Evolutionary conservation across 2,329 filamentous ascomycete species (phyloP).

Genomic region (Mariannaea sp.): DNA sequence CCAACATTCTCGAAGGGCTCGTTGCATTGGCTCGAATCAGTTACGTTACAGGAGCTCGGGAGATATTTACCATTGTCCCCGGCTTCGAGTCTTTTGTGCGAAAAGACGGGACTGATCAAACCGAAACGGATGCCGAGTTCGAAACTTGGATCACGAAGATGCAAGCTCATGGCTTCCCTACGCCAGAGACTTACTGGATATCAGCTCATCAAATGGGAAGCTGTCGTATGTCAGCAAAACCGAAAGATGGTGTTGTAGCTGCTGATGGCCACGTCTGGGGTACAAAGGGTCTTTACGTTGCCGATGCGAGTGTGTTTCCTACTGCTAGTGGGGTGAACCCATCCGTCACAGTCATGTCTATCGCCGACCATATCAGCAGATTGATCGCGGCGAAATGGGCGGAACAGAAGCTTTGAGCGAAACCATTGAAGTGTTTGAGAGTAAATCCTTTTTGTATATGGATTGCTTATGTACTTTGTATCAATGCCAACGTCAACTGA

Average conservation of each 20-base stretch:
- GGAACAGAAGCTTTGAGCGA: neutral
- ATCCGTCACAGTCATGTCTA: conserved; percentile 73
- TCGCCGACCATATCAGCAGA: conserved; percentile 49
- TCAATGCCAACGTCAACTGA: neutral
- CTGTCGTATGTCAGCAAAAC: conserved; percentile 65
- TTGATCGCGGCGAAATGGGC: neutral
- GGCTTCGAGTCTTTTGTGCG: conserved; percentile 64
- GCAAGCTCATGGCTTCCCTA: neutral
- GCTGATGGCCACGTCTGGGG: conserved; percentile 63
- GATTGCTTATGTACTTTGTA: neutral
- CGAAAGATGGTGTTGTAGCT: conserved; percentile 57
- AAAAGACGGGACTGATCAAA: conserved; percentile 25
- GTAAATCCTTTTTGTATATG: neutral
- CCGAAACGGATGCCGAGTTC: conserved; percentile 48
- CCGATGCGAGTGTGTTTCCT: conserved; percentile 72
- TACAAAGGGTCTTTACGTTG: conserved; percentile 63
- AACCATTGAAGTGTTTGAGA: too few relatives aligned
- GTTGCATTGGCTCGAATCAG: conserved; percentile 71
- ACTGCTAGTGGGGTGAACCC: conserved; percentile 74
- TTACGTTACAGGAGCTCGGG: conserved; percentile 72
- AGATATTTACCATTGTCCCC: conserved; percentile 68
- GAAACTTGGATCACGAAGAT: conserved; percentile 43
- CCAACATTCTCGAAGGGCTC: conserved; percentile 68
- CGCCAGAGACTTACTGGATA: conserved; percentile 53
- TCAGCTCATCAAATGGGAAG: conserved; percentile 77